phyloP scores from a whole-genome alignment of 345 rosid species.

The Aethionema arabicum region DNA sequence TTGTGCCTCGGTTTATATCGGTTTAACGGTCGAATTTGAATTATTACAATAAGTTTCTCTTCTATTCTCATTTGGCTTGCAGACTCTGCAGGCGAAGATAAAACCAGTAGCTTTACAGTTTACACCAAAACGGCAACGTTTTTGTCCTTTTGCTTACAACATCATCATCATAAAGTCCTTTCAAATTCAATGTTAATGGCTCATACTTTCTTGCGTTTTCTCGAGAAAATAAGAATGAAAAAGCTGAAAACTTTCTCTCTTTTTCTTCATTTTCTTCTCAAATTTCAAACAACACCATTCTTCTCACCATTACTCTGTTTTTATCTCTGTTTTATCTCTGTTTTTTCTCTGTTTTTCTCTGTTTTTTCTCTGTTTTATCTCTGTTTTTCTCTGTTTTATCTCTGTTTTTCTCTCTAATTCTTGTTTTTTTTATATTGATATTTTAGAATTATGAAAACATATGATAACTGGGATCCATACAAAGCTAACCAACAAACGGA shows the following conservation, averaged over 20 bases:
- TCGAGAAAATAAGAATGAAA: background rate
- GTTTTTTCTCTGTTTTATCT: no score
- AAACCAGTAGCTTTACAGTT: constrained; percentile 3
- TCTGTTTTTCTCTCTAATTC: no score
- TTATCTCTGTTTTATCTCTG: constrained; percentile 63
- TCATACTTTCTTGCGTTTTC: background rate
- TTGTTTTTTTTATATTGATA: no score
- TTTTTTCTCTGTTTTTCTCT: no score
- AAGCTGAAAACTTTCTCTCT: background rate
- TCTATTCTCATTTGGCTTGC: background rate
- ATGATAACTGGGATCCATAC: no score
- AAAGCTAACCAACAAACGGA: no score
- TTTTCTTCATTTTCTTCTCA: constrained; percentile 17
- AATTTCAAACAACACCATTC: constrained; percentile 38
- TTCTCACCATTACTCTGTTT: constrained; percentile 64
- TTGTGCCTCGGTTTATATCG: no score
- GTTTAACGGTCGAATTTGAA: no score
- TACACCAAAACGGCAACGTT: background rate
- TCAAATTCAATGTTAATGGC: background rate
- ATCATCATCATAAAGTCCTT: background rate
- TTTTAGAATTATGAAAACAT: no score
- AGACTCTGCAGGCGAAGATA: background rate
- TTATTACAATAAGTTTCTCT: background rate
- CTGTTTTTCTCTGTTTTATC: no score
- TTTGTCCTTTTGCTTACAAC: background rate